A percentile compares a stretch with the other conserved stretches of the same genome.
Evolutionary conservation across 176 grass and related monocot genomes (phyloP).

Genomic region (Puccinellia tenuiflora): DNA sequence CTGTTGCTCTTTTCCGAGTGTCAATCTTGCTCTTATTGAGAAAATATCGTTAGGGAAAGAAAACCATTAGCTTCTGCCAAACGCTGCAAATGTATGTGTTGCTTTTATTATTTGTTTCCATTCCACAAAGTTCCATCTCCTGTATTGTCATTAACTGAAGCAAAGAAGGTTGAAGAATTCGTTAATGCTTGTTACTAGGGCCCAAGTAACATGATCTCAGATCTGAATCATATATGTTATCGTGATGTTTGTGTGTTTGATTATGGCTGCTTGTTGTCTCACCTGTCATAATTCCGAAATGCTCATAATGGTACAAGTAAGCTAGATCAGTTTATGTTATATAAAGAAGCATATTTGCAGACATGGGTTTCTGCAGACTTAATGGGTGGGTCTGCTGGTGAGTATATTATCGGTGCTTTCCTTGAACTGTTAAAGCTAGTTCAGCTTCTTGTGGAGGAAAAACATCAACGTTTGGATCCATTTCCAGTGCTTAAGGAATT

Average conservation of each 20-base stretch:
- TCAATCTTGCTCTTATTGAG: not conserved
- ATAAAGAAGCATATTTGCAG: slow-evolving; percentile 43
- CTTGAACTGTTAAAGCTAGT: slow-evolving; percentile 23
- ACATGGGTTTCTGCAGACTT: slow-evolving; percentile 16
- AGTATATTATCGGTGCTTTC: slow-evolving; percentile 24
- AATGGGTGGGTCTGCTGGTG: slow-evolving; percentile 33
- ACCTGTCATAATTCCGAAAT: not conserved
- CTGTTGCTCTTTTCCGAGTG: slow-evolving; percentile 18
- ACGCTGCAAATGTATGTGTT: not conserved
- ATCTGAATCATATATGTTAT: not conserved
- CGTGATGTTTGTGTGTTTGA: not conserved
- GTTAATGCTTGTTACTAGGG: not conserved
- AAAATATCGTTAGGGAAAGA: not conserved
- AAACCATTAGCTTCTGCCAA: not conserved
- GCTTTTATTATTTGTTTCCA: not conserved
- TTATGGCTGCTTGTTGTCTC: not conserved
- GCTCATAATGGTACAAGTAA: slow-evolving; percentile 24
- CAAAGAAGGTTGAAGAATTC: slow-evolving; percentile 22
- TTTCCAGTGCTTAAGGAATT: slow-evolving; percentile 6
- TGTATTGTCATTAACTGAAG: not conserved
- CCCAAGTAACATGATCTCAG: not conserved
- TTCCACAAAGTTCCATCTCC: slow-evolving; percentile 1
- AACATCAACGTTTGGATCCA: not conserved
- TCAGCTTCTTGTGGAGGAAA: slow-evolving; percentile 15
- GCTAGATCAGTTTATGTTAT: slow-evolving; percentile 21